Conservation (phyloP, 345 rosid species). For the Sisymbrium irio region DNA sequence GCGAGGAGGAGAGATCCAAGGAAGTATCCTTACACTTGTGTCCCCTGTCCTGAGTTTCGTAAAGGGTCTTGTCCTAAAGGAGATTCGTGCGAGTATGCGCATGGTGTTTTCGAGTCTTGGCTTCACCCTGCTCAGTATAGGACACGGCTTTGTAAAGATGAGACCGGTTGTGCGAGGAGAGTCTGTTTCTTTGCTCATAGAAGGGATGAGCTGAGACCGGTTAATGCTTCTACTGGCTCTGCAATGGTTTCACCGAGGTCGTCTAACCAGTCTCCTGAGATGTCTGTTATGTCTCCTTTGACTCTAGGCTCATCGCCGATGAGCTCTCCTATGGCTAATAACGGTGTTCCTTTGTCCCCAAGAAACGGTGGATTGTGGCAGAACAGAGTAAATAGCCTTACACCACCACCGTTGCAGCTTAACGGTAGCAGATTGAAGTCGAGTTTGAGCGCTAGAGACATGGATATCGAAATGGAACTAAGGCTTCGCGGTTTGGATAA, state of each 20-base stretch:
- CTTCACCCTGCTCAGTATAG: slow-evolving; percentile 95
- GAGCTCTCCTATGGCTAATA: slow-evolving; percentile 61
- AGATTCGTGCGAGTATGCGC: slow-evolving; percentile 91
- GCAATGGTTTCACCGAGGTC: slow-evolving; percentile 94
- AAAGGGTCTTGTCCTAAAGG: slow-evolving; percentile 89
- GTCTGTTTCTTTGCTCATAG: slow-evolving; percentile 98
- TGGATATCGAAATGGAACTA: slow-evolving; percentile 70
- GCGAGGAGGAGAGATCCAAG: slow-evolving; percentile 96
- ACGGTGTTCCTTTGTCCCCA: slow-evolving; percentile 65
- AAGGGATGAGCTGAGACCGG: slow-evolving; percentile 83
- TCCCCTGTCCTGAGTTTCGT: slow-evolving; percentile 97
- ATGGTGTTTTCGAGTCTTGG: slow-evolving; percentile 99
- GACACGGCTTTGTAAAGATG: slow-evolving; percentile 96
- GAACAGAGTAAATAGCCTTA: slow-evolving; percentile 54
- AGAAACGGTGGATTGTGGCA: slow-evolving; percentile 69
- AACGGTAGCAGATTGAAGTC: slow-evolving; percentile 86
- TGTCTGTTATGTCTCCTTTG: slow-evolving; percentile 58
- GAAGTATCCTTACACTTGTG: slow-evolving; percentile 91
- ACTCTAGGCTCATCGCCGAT: slow-evolving; percentile 63
- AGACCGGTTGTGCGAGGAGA: slow-evolving; percentile 78
- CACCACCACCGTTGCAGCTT: slow-evolving; percentile 79
- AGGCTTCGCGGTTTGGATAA: slow-evolving; percentile 60
- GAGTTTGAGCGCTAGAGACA: slow-evolving; percentile 67
- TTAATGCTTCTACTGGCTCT: slow-evolving; percentile 89
- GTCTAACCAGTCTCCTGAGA: slow-evolving; percentile 54